Evolutionary conservation across 768 basidiomycete species (phyloP).

Genomic region (Kwoniella sp.): DNA sequence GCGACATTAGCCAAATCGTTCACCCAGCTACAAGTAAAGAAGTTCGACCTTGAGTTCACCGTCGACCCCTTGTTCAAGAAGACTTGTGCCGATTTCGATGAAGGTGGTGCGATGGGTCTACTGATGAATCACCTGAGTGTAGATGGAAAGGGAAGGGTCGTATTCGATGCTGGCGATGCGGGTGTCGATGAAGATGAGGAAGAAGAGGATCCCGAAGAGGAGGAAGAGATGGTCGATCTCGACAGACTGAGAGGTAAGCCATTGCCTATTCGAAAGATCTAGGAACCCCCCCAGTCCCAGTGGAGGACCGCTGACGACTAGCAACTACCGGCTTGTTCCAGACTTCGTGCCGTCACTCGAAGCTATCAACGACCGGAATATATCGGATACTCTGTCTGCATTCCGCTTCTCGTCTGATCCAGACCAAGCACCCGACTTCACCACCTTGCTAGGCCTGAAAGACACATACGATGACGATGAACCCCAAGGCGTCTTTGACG

Average conservation of each 20-base stretch:
- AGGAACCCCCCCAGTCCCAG: too few species aligned
- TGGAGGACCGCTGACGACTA: too few species aligned
- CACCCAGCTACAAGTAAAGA: constrained; percentile 79
- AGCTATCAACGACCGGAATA: constrained; percentile 67
- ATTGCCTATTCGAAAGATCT: too few species aligned
- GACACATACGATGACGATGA: constrained; percentile 37
- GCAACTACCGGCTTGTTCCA: too few species aligned
- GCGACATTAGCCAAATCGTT: constrained; percentile 89
- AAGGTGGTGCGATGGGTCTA: constrained; percentile 92
- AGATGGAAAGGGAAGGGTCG: constrained; percentile 81
- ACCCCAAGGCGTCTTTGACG: constrained; percentile 17
- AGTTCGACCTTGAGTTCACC: constrained; percentile 89
- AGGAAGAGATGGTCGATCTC: constrained; percentile 62
- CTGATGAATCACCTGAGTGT: constrained; percentile 94
- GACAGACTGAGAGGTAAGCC: constrained; percentile 49
- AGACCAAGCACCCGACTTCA: constrained; percentile 62
- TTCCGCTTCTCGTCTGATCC: constrained; percentile 80
- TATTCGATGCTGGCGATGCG: constrained; percentile 94
- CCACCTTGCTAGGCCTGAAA: constrained; percentile 52
- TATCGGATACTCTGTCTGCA: constrained; percentile 75
- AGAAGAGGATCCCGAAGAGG: constrained; percentile 61
- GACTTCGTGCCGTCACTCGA: constrained; percentile 74
- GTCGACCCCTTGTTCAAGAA: constrained; percentile 98
- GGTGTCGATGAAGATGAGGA: constrained; percentile 68
- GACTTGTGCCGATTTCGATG: constrained; percentile 97